phyloP scores from a whole-genome alignment of 1,284 basidiomycete species.

The Cryptococcus maquisensis region DNA sequence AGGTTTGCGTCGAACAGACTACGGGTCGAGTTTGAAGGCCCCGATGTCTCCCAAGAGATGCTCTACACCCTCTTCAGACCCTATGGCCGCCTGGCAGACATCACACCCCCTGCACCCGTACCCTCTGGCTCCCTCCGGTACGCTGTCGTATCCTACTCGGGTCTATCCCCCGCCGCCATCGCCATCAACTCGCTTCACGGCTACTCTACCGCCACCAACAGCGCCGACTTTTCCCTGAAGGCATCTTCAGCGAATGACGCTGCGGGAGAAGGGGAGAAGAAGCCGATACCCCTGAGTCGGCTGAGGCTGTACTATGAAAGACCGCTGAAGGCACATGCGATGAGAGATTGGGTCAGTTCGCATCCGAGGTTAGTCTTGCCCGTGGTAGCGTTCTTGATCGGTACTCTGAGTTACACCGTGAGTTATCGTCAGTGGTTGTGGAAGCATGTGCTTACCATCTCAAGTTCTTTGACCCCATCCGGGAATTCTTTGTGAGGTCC shows the following conservation, averaged over 20 bases:
- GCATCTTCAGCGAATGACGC: not conserved
- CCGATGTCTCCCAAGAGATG: conserved; percentile 72
- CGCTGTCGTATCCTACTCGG: conserved; percentile 60
- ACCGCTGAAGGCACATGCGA: conserved; percentile 69
- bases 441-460: not conserved
- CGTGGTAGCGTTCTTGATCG: conserved; percentile 77
- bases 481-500: conserved; percentile 75
- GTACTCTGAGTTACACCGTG: conserved; percentile 81
- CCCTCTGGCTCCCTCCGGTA: conserved; percentile 66
- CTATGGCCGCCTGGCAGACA: conserved; percentile 72
- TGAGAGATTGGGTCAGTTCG: conserved; percentile 74
- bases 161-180: conserved; percentile 66
- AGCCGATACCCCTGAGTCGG: conserved; percentile 52
- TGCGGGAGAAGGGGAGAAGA: conserved; percentile 19
- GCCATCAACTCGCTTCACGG: conserved; percentile 81
- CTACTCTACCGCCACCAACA: conserved; percentile 51
- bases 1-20: conserved; percentile 70
- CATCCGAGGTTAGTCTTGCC: conserved; percentile 88
- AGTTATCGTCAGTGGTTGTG: conserved; percentile 25
- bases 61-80: conserved; percentile 54
- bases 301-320: conserved; percentile 66
- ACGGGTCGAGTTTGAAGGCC: conserved; percentile 77
- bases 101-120: conserved; percentile 61
- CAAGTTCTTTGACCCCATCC: conserved; percentile 86
- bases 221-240: conserved; percentile 37